Conservation (phyloP, 2,329 filamentous ascomycete genomes). For the Alternaria novae-zelandiae region DNA sequence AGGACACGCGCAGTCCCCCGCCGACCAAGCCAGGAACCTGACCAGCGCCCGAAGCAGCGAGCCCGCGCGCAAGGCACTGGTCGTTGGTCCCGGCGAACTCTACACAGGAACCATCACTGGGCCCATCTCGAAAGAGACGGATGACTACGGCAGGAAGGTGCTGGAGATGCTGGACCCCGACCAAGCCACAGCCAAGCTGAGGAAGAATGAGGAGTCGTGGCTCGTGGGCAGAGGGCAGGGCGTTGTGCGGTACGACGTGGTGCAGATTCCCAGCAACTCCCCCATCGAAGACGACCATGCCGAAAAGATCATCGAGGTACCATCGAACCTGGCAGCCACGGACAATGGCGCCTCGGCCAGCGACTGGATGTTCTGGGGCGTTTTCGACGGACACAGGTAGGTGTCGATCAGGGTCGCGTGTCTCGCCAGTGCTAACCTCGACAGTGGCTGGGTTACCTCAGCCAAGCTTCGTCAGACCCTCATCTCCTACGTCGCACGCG, state of each 20-base stretch:
- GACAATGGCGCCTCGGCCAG: constrained; percentile 65
- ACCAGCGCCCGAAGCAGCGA: constrained; percentile 53
- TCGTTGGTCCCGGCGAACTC: constrained; percentile 89
- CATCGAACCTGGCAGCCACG: constrained; percentile 63
- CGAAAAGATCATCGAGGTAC: constrained; percentile 95
- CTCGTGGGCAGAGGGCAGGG: constrained; percentile 87
- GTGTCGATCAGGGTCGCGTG: constrained; percentile 24
- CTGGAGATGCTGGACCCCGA: constrained; percentile 97
- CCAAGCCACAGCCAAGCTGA: constrained; percentile 87
- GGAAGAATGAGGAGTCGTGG: constrained; percentile 90
- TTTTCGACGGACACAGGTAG: constrained; percentile 96
- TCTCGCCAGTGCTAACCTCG: constrained; percentile 7
- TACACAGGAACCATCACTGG: constrained; percentile 87
- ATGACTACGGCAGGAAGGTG: constrained; percentile 82
- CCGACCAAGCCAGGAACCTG: constrained; percentile 41
- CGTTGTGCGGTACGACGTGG: constrained; percentile 91
- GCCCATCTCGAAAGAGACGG: constrained; percentile 85
- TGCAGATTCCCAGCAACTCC: constrained; percentile 92
- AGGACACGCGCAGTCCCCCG: constrained; percentile 26
- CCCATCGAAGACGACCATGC: constrained; percentile 98
- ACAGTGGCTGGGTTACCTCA: constrained; percentile 94
- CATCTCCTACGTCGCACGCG: constrained; percentile 89
- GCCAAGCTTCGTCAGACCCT: constrained; percentile 92
- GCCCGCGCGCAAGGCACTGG: constrained; percentile 69
- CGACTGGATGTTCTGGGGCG: constrained; percentile 99